Evolutionary conservation across 129 eudicot genomes (phyloP), one percentile per base, ranked within the genome.

Genomic region (Apium graveolens): DNA sequence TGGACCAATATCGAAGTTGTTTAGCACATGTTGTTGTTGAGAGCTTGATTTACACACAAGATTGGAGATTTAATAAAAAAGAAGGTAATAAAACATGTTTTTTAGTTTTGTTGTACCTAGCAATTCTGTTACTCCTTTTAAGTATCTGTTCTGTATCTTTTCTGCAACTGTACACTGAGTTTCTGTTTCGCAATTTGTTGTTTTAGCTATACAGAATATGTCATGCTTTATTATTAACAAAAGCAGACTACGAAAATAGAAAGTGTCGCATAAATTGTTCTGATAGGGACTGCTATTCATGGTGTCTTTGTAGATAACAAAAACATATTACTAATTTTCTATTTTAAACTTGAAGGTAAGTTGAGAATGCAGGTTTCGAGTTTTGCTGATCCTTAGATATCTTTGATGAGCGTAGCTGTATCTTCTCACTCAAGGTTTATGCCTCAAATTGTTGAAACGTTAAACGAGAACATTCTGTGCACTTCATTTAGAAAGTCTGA

Each of bases 391-490:
- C 13, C 11, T 57, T n/a, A 57, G 24, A 20, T 57, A 18, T 57
- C 31, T 6, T 24, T 57, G 66, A 57, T 57, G 27, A 57, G 66
- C 31, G 1, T 57, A n/a, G 29, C 7, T 6, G 31, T 57, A 57
- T 24, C 1, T 1, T 48, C 17, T 48, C 16, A 27, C 53, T 73
- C 76, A 13, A 43, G 57, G 57, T 73, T 73, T 44, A 42, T 73
- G 76, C 76, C 76, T 73, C 76, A 12, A 12, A 73, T 43, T 27
- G 32, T 13, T n/a, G 76, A 73, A 14, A 73, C 27, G 43, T 12
- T 24, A 44, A 44, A 73, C 7, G 76, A 73, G 9, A 73, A 13
- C 24, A 24, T 43, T 12, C n/a, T n/a, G n/a, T n/a, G n/a, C n/a
- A n/a, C n/a, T n/a, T n/a, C n/a, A n/a, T n/a, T n/a, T n/a, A n/a